Evolutionary conservation across 2,329 filamentous ascomycete species (phyloP).

Genomic region (Beauveria sp.): DNA sequence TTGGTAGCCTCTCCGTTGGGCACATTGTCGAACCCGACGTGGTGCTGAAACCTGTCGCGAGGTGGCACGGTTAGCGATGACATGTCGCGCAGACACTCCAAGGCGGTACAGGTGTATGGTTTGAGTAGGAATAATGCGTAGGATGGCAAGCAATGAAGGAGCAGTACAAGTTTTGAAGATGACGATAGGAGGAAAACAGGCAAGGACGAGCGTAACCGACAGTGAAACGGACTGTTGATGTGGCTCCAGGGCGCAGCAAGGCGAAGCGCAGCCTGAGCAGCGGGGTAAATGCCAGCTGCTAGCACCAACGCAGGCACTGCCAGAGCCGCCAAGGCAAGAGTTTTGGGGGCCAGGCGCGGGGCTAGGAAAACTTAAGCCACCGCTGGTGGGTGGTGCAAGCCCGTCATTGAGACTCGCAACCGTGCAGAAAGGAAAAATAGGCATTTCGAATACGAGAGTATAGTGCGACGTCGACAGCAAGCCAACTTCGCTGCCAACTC

Average conservation of each 20-base stretch:
- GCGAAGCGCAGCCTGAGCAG: constrained; percentile 2
- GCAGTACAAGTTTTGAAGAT: neutral
- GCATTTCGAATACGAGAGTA: neutral
- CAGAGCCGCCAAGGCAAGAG: neutral
- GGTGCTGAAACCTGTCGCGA: constrained; percentile 46
- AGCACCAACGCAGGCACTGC: neutral
- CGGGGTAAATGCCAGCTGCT: constrained; percentile 6
- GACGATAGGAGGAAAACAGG: neutral
- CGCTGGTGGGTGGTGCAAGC: neutral
- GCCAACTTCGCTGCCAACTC: neutral
- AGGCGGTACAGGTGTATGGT: neutral
- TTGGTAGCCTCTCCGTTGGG: constrained; percentile 50
- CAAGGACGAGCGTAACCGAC: neutral
- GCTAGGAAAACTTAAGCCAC: neutral
- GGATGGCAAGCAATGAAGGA: neutral
- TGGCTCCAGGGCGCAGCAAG: constrained; percentile 7
- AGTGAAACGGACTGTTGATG: constrained; percentile 1
- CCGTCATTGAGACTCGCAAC: neutral
- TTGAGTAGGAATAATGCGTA: neutral
- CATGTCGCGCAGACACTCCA: constrained; percentile 23
- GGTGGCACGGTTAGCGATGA: constrained; percentile 34
- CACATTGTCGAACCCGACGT: constrained; percentile 55
- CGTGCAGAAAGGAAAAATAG: neutral
- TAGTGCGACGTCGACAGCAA: neutral
- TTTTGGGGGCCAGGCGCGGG: neutral